Conservation (phyloP, 2,329 filamentous ascomycete genomes). For the Fusarium odoratissimum region DNA sequence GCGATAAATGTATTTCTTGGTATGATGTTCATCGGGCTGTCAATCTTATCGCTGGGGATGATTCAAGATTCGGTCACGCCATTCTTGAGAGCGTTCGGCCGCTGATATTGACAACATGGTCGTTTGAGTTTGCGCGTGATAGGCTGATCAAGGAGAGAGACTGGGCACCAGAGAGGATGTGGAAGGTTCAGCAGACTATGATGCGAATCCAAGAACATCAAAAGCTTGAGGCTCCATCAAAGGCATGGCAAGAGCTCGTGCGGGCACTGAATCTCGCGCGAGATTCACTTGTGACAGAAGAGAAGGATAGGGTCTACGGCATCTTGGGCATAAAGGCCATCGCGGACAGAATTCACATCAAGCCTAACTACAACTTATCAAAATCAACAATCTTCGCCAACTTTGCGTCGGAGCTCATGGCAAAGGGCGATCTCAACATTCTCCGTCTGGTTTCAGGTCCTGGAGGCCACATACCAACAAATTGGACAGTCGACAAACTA, state of each 20-base stretch:
- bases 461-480: neutral
- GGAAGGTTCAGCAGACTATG: neutral
- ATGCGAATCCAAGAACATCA: neutral
- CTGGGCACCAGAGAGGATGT: neutral
- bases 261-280: neutral
- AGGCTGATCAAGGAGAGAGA: neutral
- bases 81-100: neutral
- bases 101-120: neutral
- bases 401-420: neutral
- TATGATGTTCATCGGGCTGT: neutral
- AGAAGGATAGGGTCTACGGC: constrained; percentile 12
- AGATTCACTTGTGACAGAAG: neutral
- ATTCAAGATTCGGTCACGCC: neutral
- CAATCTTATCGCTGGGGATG: neutral
- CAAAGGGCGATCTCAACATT: neutral
- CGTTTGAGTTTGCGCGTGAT: neutral
- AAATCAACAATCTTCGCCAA: neutral
- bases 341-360: neutral
- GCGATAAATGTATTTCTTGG: neutral
- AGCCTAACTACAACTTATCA: neutral
- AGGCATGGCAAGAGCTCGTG: neutral
- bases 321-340: constrained; percentile 7
- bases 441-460: neutral
- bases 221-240: fast-evolving
- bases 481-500: neutral